These are phyloP conservation scores for Plasmopara halstedii DNA, from an alignment of 352 stramenopile genomes.

Conservation along the genomic window DNA sequence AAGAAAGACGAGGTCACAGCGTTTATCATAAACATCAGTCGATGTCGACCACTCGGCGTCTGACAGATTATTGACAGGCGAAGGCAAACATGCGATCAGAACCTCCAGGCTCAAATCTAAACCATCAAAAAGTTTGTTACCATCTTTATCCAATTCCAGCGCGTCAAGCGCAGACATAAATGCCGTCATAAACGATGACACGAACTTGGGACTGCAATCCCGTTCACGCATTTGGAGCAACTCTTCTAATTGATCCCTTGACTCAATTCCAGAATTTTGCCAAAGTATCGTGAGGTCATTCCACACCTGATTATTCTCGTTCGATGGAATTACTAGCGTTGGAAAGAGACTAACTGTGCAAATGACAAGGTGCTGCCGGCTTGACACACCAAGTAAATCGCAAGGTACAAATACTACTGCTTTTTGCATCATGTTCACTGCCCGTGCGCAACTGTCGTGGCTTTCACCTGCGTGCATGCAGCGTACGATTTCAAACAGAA, in stretches of 20 bases:
- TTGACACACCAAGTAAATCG: conserved; percentile 26
- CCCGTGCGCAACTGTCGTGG: conserved; percentile 5
- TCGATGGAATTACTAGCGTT: conserved; percentile 9
- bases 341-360: conserved; percentile 35
- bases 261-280: neutral
- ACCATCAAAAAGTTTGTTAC: conserved; percentile 6
- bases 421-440: conserved; percentile 15
- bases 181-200: conserved; percentile 4
- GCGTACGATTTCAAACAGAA: conserved; percentile 40
- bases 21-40: neutral
- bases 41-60: neutral
- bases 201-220: too few relatives aligned
- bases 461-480: conserved; percentile 17
- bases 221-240: conserved; percentile 9
- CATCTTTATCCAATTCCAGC: conserved; percentile 3
- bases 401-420: conserved; percentile 22
- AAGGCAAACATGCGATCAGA: conserved; percentile 24
- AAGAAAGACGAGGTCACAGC: conserved; percentile 8
- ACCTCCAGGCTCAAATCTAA: conserved; percentile 19
- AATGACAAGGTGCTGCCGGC: conserved; percentile 33
- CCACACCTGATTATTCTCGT: neutral
- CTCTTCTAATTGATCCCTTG: conserved; percentile 3
- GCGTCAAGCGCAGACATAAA: conserved; percentile 15
- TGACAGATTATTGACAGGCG: neutral
- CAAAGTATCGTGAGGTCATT: conserved; percentile 15